Conservation (phyloP, 176 grass and related monocot species). For the Triticum monococcum region DNA sequence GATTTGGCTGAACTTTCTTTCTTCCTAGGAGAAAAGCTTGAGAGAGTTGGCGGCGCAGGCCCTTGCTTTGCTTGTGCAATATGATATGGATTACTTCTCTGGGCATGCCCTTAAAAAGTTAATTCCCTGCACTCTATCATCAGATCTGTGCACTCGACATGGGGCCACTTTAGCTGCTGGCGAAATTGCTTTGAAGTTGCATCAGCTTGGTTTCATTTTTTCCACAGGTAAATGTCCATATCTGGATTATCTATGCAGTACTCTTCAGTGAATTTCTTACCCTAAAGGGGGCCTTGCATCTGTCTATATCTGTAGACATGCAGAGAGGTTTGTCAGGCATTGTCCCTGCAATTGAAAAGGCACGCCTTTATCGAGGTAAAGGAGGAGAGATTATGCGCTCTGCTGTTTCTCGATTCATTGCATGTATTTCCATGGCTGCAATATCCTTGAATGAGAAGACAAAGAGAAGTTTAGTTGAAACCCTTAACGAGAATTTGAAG, state of each 20-base stretch:
- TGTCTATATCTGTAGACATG: conserved; percentile 54
- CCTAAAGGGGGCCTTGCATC: neutral
- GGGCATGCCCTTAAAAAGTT: conserved; percentile 72
- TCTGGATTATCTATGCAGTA: neutral
- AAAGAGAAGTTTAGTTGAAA: conserved; percentile 83
- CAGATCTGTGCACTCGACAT: conserved; percentile 91
- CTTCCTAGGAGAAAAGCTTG: conserved; percentile 76
- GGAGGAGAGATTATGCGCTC: conserved; percentile 97
- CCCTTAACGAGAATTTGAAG: conserved; percentile 93
- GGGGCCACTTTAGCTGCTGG: conserved; percentile 88
- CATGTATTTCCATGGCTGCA: conserved; percentile 75
- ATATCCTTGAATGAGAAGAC: conserved; percentile 85
- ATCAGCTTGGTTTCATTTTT: conserved; percentile 72
- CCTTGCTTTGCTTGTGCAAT: conserved; percentile 78
- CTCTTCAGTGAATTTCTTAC: conserved; percentile 21
- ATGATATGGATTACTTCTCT: conserved; percentile 75
- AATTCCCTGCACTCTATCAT: conserved; percentile 84
- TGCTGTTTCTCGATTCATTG: conserved; percentile 89
- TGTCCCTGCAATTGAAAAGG: conserved; percentile 93
- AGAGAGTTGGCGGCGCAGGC: conserved; percentile 86
- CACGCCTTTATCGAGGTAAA: conserved; percentile 92
- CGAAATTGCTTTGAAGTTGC: conserved; percentile 70
- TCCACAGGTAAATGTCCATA: conserved; percentile 38
- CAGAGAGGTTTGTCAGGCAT: conserved; percentile 77
- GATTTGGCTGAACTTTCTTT: conserved; percentile 31